Evolutionary conservation across 192 early-diverging fungal species (phyloP).

Genomic region (Phlyctochytrium arcticum): DNA sequence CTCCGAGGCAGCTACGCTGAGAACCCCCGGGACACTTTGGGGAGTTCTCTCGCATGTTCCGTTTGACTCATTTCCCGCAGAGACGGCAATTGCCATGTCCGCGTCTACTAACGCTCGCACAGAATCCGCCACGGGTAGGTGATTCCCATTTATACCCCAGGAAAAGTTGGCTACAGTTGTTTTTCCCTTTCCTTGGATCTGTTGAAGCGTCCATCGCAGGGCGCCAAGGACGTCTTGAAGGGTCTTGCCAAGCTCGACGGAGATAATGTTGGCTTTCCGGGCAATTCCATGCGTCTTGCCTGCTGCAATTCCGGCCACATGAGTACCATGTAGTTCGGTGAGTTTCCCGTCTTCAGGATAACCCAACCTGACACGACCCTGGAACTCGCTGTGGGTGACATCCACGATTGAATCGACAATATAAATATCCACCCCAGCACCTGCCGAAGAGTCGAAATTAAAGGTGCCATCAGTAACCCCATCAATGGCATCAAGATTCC

Average conservation of each 20-base stretch:
- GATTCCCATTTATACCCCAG: slow-evolving; percentile 72
- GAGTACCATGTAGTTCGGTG: slow-evolving; percentile 51
- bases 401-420: slow-evolving; percentile 43
- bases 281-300: slow-evolving; percentile 47
- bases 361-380: slow-evolving; percentile 44
- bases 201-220: slow-evolving; percentile 33
- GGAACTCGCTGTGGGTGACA: no score
- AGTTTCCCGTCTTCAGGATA: slow-evolving; percentile 28
- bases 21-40: slow-evolving; percentile 11
- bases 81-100: slow-evolving; percentile 48
- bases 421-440: slow-evolving; percentile 12
- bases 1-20: slow-evolving; percentile 34
- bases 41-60: slow-evolving; percentile 59
- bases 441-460: no score
- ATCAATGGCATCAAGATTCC: slow-evolving; percentile 47
- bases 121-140: slow-evolving; percentile 55
- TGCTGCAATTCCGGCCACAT: slow-evolving; percentile 46
- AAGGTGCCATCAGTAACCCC: no score
- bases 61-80: no score
- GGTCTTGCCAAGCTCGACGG: slow-evolving; percentile 55
- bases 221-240: slow-evolving; percentile 47
- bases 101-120: slow-evolving; percentile 23
- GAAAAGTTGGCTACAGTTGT: slow-evolving; percentile 51
- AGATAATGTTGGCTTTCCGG: slow-evolving; percentile 50
- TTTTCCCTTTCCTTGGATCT: slow-evolving; percentile 8